Evolutionary conservation across 2,329 filamentous ascomycete genomes (phyloP).

Genomic region (Verticillium alfalfae): DNA sequence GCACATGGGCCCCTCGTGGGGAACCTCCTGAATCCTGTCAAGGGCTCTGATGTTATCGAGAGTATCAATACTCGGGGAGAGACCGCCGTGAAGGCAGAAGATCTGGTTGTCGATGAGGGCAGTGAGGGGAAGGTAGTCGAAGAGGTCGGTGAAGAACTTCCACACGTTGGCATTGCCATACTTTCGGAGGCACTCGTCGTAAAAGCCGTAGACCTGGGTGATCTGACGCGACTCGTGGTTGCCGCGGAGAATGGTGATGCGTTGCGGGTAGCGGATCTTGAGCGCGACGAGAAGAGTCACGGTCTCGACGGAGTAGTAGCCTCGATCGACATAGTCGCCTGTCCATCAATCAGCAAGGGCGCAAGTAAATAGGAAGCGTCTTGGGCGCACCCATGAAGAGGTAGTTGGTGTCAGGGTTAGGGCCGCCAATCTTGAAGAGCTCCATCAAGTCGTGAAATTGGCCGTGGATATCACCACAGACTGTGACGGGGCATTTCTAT

Average conservation of each 20-base stretch:
- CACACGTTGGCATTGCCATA: constrained; percentile 99
- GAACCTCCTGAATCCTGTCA: constrained; percentile 96
- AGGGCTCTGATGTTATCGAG: constrained; percentile 92
- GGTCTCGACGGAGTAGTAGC: constrained; percentile 98
- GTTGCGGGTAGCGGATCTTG: constrained; percentile 96
- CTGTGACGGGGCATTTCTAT: constrained; percentile 96
- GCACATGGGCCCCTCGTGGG: constrained; percentile 97
- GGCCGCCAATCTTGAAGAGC: constrained; percentile 97
- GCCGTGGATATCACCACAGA: constrained; percentile 98
- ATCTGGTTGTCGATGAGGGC: constrained; percentile 99
- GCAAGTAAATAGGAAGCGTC: constrained; percentile 11
- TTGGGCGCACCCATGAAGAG: constrained; percentile 83
- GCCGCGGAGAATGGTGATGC: constrained; percentile 96
- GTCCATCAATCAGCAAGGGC: constrained; percentile 1
- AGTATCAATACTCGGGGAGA: constrained; percentile 94
- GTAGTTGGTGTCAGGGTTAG: constrained; percentile 98
- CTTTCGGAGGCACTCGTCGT: constrained; percentile 97
- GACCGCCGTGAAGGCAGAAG: constrained; percentile 94
- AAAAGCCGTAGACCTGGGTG: constrained; percentile 98
- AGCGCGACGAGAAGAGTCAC: constrained; percentile 93
- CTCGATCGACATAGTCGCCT: constrained; percentile 98
- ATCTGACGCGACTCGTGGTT: constrained; percentile 99
- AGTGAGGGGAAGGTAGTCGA: constrained; percentile 95
- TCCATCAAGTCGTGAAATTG: constrained; percentile 99
- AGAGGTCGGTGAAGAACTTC: constrained; percentile 98